Percentiles rank a stretch among this genome's conserved stretches.
Conservation (phyloP, 2,329 filamentous ascomycete species). For the Dothiorella sarmentorum region DNA sequence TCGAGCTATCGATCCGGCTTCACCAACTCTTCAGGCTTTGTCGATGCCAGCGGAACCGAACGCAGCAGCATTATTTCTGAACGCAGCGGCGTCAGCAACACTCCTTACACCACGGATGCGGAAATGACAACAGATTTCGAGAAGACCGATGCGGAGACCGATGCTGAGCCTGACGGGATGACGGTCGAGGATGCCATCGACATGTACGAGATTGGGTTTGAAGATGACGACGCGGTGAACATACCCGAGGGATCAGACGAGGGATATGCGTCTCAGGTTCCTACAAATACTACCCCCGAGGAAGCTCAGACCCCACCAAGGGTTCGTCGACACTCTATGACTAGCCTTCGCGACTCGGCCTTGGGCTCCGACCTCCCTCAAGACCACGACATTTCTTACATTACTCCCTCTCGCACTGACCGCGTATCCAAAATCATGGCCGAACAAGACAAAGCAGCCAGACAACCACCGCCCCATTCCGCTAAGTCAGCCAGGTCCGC, state of each 20-base stretch:
- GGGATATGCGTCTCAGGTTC: slow-evolving; percentile 22
- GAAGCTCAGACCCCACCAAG: slow-evolving; percentile 16
- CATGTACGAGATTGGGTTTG: slow-evolving; percentile 58
- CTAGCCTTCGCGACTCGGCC: slow-evolving; percentile 12
- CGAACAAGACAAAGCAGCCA: slow-evolving; percentile 8
- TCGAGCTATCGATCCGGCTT: slow-evolving; percentile 59
- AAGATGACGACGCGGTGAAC: slow-evolving; percentile 40
- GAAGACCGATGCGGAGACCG: slow-evolving; percentile 22
- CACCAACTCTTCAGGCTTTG: slow-evolving; percentile 55
- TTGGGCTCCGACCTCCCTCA: slow-evolving; percentile 10
- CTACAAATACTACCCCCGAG: slow-evolving; percentile 19
- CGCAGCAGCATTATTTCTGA: slow-evolving; percentile 79
- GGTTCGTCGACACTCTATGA: slow-evolving; percentile 16
- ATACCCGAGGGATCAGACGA: slow-evolving; percentile 25
- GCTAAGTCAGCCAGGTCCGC: neutral
- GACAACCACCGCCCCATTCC: neutral
- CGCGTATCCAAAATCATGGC: slow-evolving; percentile 15
- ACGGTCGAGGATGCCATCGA: slow-evolving; percentile 60
- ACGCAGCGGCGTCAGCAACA: slow-evolving; percentile 65
- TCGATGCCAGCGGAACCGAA: slow-evolving; percentile 65
- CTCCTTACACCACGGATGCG: slow-evolving; percentile 61
- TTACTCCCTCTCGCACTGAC: slow-evolving; percentile 9
- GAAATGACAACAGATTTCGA: no score
- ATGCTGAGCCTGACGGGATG: slow-evolving; percentile 44
- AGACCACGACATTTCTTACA: slow-evolving; percentile 17